These are phyloP conservation scores for Globisporangium uncinulatum DNA, from an alignment of 352 stramenopile species.

Conservation along the genomic window DNA sequence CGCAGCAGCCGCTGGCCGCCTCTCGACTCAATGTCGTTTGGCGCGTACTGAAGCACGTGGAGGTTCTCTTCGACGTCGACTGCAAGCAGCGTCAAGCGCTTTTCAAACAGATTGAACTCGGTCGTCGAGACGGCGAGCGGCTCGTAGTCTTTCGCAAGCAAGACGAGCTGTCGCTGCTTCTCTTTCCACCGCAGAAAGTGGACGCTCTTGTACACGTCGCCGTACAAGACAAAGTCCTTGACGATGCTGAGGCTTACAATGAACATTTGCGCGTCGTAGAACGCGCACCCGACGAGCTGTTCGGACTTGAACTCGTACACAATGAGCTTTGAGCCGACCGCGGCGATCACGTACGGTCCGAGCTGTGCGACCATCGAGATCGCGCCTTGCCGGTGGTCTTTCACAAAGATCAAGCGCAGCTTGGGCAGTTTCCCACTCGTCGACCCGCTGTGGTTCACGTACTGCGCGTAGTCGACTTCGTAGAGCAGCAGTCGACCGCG, in stretches of 20 bases:
- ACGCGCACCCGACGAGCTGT: slow-evolving; percentile 79
- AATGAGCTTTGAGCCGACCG: slow-evolving; percentile 84
- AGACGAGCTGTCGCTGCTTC: slow-evolving; percentile 68
- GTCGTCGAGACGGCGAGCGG: slow-evolving; percentile 68
- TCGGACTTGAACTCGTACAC: slow-evolving; percentile 89
- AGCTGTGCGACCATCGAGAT: slow-evolving; percentile 77
- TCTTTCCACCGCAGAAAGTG: slow-evolving; percentile 86
- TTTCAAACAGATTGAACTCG: slow-evolving; percentile 82
- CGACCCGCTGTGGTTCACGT: slow-evolving; percentile 65
- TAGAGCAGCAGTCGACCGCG: slow-evolving; percentile 80
- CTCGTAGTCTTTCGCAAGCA: slow-evolving; percentile 86
- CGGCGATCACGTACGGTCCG: slow-evolving; percentile 76
- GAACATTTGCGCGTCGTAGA: slow-evolving; percentile 86
- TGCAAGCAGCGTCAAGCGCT: slow-evolving; percentile 60
- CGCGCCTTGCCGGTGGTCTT: slow-evolving; percentile 78
- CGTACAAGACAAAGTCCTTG: slow-evolving; percentile 85
- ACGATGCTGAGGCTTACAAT: slow-evolving; percentile 81
- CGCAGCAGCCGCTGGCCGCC: slow-evolving; percentile 77
- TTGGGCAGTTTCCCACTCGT: slow-evolving; percentile 82
- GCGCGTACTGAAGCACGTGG: slow-evolving; percentile 83
- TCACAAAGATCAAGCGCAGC: slow-evolving; percentile 77
- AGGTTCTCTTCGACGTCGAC: slow-evolving; percentile 84
- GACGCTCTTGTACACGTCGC: slow-evolving; percentile 86
- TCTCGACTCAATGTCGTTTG: slow-evolving; percentile 79
- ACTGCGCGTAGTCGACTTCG: slow-evolving; percentile 86